Conservation (phyloP, 163 green algal species). For the Chlorella variabilis region DNA sequence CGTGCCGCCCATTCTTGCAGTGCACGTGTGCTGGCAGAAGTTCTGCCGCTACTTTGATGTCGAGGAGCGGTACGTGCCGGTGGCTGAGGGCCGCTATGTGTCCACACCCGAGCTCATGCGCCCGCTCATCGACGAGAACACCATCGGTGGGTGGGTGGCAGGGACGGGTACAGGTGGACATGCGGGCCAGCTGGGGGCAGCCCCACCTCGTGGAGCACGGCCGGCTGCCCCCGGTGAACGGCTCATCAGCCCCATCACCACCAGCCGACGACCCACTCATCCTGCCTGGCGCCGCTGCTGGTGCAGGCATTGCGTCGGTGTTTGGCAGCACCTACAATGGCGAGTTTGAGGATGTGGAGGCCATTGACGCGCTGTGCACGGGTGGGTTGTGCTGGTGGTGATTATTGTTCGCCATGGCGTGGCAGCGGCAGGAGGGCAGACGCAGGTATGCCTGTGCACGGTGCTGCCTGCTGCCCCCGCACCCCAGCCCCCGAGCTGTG, state of each 20-base stretch:
- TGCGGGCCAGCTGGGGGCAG: no score
- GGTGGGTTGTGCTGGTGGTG: not conserved
- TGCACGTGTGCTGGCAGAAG: constrained; percentile 74
- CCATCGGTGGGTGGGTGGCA: constrained; percentile 59
- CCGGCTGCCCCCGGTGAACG: no score
- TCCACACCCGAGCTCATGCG: constrained; percentile 54
- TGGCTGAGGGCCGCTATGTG: constrained; percentile 62
- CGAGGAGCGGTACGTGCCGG: constrained; percentile 63
- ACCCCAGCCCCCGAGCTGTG: not conserved
- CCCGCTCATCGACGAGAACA: constrained; percentile 74
- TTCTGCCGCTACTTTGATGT: constrained; percentile 78
- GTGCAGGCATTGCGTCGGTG: constrained; percentile 53
- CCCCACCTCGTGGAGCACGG: no score
- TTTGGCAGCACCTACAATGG: constrained; percentile 80
- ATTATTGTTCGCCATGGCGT: not conserved
- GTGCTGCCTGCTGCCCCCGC: not conserved
- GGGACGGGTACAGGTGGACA: not conserved
- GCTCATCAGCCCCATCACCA: not conserved
- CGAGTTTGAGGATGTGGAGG: constrained; percentile 73
- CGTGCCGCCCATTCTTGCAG: not conserved
- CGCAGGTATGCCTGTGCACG: no score
- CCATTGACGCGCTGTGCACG: constrained; percentile 45
- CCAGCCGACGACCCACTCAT: no score
- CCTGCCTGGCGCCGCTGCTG: not conserved
- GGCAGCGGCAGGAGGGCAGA: not conserved